Percentiles rank a stretch among this genome's conserved stretches.
These are phyloP conservation scores for Schoenoplectus triqueter DNA, from an alignment of 202 grass and related monocot genomes.

Conservation along the genomic window DNA sequence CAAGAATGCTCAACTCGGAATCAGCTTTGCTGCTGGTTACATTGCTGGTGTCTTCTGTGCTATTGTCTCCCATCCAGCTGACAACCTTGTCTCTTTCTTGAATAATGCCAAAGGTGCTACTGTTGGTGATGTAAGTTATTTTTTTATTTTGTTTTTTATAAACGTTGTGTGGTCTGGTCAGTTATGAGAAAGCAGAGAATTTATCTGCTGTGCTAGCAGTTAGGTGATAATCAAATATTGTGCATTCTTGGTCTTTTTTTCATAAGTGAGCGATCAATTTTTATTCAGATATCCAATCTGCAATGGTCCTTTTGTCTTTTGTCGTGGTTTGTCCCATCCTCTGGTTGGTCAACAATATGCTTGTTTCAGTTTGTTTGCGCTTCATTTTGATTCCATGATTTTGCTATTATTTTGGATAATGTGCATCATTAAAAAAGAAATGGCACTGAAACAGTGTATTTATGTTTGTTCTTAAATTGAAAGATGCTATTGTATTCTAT, in stretches of 20 bases:
- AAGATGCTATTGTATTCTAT: background rate
- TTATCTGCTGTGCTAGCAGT: constrained; percentile 11
- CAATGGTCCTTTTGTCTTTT: background rate
- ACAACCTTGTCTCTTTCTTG: constrained; percentile 86
- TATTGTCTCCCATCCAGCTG: constrained; percentile 78
- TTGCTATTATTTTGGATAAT: background rate
- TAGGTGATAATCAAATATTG: background rate
- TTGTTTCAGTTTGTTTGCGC: too few species aligned
- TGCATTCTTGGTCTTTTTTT: background rate
- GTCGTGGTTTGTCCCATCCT: background rate
- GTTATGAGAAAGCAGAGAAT: background rate
- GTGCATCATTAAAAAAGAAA: background rate
- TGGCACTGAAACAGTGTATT: background rate
- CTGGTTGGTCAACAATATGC: background rate
- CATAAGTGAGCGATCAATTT: background rate
- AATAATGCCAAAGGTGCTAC: constrained; percentile 93
- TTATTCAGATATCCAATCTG: background rate
- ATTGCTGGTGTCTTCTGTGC: constrained; percentile 88
- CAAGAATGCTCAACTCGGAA: constrained; percentile 65
- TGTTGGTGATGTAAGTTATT: constrained; percentile 68
- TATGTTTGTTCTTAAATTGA: constrained; percentile 2
- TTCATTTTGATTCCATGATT: background rate
- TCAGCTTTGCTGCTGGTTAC: constrained; percentile 81
- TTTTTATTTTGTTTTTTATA: constrained; percentile 8
- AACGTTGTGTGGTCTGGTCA: background rate